These are phyloP conservation scores for Myriosclerotinia duriaeana DNA, from an alignment of 2,329 filamentous ascomycete genomes.

Conservation along the genomic window DNA sequence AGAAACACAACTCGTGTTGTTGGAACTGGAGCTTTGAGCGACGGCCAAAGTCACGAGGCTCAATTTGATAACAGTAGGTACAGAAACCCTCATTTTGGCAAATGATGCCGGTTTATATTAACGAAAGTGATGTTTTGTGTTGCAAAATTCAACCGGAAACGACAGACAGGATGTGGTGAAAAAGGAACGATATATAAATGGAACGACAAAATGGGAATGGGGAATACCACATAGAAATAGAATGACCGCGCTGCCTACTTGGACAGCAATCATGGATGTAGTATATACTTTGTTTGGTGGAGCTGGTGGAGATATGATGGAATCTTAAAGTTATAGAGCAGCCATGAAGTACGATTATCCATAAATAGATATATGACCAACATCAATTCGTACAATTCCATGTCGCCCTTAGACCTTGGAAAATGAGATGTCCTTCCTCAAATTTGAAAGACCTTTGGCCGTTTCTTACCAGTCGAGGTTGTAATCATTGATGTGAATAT, in stretches of 20 bases:
- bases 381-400: neutral
- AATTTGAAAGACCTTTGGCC: neutral
- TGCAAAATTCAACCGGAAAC: conserved; percentile 2
- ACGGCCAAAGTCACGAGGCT: conserved; percentile 5
- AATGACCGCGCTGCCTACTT: neutral
- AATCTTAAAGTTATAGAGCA: conserved; percentile 1
- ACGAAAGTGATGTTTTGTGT: conserved; percentile 5
- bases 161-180: neutral
- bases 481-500: neutral
- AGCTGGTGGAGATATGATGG: conserved; percentile 1
- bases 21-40: conserved; percentile 15
- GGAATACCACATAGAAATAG: neutral
- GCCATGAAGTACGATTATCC: neutral
- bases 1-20: conserved; percentile 19
- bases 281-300: conserved; percentile 16
- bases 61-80: neutral
- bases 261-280: neutral
- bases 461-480: neutral
- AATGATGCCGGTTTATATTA: neutral
- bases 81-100: neutral
- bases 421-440: neutral
- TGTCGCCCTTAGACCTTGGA: neutral
- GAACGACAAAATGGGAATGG: neutral
- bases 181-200: neutral
- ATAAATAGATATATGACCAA: conserved; percentile 1